Evolutionary conservation across 192 early-diverging fungal genomes (phyloP), one percentile per base, ranked within the genome.

Genomic region (Linderina pennispora): DNA sequence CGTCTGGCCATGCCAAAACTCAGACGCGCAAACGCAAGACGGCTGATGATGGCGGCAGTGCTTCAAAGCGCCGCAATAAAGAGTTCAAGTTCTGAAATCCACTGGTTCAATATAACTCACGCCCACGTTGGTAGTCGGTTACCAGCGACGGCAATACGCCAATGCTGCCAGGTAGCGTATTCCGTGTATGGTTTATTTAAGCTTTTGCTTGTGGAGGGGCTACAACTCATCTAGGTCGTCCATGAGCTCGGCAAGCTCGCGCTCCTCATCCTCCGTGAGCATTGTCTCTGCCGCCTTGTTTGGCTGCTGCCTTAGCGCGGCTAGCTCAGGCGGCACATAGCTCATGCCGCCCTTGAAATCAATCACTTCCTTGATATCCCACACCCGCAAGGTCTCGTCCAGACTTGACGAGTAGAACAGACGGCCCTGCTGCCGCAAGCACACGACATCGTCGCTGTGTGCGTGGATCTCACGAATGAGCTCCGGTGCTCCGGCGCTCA

Each of bases 241-340:
- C 82, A 92, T 83, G 22, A 97, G 77, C 58, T 94, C 94, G 0
- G 79, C 88, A 35, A 95, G 60, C 64, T 94, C 92, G 16, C 79
- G 64, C 43, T 95, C 91, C 50, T 95, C 94, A 52, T 97, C 94
- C 38, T 82, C 90, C 8, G 94, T 97, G 46, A 97, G 51, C 31
- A 56, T 53, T 5, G 28, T 8, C 28, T 31, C n/a, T n/a, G n/a
- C n/a, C n/a, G n/a, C n/a, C n/a, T n/a, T n/a, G n/a, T n/a, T n/a
- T n/a, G n/a, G n/a, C n/a, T n/a, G n/a, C n/a, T n/a, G n/a, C 17
- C 48, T 43, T 14, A 65, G 25, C 39, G 41, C 23, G 19, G 36
- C 41, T 9, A 76, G 24, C 31, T 59, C 65, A 13, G 40, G 41
- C 5, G 54, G 58, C 18, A 53, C 46, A 36, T 58, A 70, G 20